A percentile compares a stretch with the other conserved stretches of the same genome.
phyloP scores from a whole-genome alignment of 139 green algal species.

The Spirogloea muscicola region DNA sequence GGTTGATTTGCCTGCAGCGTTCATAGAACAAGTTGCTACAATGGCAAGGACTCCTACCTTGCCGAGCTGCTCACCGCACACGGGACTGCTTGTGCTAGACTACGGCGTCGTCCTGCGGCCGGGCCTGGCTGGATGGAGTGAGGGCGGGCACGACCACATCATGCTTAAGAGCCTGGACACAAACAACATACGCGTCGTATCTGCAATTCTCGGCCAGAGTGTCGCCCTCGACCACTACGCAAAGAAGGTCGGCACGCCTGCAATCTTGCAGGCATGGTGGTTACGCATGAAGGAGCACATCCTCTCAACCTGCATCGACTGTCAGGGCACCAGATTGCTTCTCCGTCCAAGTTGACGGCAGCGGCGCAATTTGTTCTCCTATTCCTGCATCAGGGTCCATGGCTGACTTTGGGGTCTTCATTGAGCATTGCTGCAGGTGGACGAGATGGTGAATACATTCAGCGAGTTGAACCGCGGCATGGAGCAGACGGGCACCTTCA shows the following conservation, averaged over 20 bases:
- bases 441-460: constrained; percentile 53
- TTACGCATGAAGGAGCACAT: too few relatives aligned
- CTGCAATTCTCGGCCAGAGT: constrained; percentile 51
- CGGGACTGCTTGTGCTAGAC: constrained; percentile 28
- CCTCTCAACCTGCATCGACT: too few relatives aligned
- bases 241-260: constrained; percentile 28
- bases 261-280: too few relatives aligned
- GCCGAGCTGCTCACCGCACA: neutral
- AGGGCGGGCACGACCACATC: constrained; percentile 41
- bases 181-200: constrained; percentile 58
- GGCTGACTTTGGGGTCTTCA: too few relatives aligned
- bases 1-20: neutral
- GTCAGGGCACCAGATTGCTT: too few relatives aligned
- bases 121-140: constrained; percentile 37
- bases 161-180: constrained; percentile 51
- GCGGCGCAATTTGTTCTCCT: too few relatives aligned
- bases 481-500: constrained; percentile 53
- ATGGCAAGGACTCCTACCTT: neutral
- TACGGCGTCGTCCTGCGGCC: constrained; percentile 50
- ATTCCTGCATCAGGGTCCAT: too few relatives aligned
- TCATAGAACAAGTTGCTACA: neutral
- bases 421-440: constrained; percentile 29
- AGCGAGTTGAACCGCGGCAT: constrained; percentile 53
- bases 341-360: too few relatives aligned
- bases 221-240: constrained; percentile 57